A percentile compares a stretch with the other conserved stretches of the same genome.
Evolutionary conservation across 2,329 filamentous ascomycete species (phyloP).

Genomic region (Fusarium robinianum): DNA sequence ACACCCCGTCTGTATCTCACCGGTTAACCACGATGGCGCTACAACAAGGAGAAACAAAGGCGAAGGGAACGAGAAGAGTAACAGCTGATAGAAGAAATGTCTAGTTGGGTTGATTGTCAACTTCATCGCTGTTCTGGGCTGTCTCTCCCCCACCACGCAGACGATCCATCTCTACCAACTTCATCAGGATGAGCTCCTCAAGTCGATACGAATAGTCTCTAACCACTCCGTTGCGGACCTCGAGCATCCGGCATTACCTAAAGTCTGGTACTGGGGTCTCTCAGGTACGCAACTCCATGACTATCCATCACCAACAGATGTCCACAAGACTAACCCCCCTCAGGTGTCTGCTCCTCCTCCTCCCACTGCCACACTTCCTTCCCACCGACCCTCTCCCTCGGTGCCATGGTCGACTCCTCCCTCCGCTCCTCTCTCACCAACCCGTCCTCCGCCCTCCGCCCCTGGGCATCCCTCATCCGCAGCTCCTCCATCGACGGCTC

Average conservation of each 20-base stretch:
- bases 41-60: not conserved
- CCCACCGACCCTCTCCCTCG: conserved; percentile 17
- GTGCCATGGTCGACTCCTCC: conserved; percentile 18
- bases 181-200: conserved; percentile 9
- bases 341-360: conserved; percentile 19
- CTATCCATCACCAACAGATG: not conserved
- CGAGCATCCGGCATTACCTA: conserved; percentile 8
- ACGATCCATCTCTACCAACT: conserved; percentile 22
- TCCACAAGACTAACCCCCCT: not conserved
- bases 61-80: not conserved
- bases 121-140: conserved; percentile 22
- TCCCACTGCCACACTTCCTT: conserved; percentile 17
- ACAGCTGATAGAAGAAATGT: not conserved
- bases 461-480: conserved; percentile 14
- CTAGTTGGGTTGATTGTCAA: conserved; percentile 23
- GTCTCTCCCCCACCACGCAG: conserved; percentile 14
- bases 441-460: conserved; percentile 11
- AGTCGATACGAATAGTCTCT: conserved; percentile 8
- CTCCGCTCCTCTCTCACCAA: conserved; percentile 11
- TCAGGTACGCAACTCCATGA: conserved; percentile 7
- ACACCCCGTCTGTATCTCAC: not conserved
- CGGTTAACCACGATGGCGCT: not conserved
- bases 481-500: conserved; percentile 18
- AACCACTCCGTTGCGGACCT: conserved; percentile 4
- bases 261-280: conserved; percentile 19